Evolutionary conservation across 495 filamentous ascomycete genomes (phyloP).

Genomic region (Penicillium simplicissimum): DNA sequence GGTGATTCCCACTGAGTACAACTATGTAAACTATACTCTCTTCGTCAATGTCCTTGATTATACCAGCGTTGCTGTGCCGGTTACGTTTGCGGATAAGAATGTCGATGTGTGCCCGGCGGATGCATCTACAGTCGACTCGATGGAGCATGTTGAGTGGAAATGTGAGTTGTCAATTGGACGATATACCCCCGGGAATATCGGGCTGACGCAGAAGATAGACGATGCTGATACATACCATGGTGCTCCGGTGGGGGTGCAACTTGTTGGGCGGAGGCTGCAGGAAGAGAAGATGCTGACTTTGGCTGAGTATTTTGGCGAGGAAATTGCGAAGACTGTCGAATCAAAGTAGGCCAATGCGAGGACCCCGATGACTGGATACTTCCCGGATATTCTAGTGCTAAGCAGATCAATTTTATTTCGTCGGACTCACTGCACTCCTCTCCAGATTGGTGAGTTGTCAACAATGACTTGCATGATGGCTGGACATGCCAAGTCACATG

Average conservation of each 20-base stretch:
- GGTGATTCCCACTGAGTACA: constrained; percentile 49
- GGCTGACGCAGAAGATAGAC: constrained; percentile 37
- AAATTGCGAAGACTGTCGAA: constrained; percentile 16
- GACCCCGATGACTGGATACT: background rate
- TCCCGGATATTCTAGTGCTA: background rate
- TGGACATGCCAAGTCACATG: background rate
- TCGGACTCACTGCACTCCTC: no score
- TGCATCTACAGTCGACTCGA: constrained; percentile 41
- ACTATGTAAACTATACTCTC: constrained; percentile 51
- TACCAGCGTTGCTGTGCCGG: constrained; percentile 56
- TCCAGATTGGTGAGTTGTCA: background rate
- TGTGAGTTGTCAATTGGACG: constrained; percentile 47
- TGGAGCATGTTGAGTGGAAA: constrained; percentile 43
- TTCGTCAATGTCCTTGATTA: constrained; percentile 62
- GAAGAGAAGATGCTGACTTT: constrained; percentile 55
- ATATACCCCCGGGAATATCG: background rate
- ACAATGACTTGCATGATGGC: background rate
- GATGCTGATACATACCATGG: constrained; percentile 55
- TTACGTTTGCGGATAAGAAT: constrained; percentile 54
- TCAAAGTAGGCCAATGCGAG: background rate
- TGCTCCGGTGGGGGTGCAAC: constrained; percentile 54
- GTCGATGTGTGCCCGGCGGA: constrained; percentile 48
- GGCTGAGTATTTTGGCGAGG: constrained; percentile 38
- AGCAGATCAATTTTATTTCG: background rate
- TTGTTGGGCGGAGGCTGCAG: constrained; percentile 51